Evolutionary conservation across 441 rosid species (phyloP).

Genomic region (Corymbia calophylla): DNA sequence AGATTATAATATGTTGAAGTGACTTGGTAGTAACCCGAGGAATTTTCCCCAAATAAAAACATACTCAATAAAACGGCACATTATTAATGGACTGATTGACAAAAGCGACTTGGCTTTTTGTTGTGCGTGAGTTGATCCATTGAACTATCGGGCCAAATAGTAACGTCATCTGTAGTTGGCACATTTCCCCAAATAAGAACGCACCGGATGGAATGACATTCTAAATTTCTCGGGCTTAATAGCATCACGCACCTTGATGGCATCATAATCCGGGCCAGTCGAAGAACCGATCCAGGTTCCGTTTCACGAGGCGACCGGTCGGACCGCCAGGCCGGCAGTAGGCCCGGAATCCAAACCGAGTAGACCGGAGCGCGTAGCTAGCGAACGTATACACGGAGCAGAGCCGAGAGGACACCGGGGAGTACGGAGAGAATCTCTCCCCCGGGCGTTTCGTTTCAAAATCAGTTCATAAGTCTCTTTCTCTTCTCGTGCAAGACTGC

Average conservation of each 20-base stretch:
- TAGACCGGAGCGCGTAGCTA: not conserved
- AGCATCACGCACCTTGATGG: too few species aligned
- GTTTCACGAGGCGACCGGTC: not conserved
- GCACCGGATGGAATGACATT: too few species aligned
- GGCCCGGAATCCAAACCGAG: not conserved
- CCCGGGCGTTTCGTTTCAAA: not conserved
- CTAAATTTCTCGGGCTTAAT: too few species aligned
- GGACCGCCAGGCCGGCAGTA: not conserved
- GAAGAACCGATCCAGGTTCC: too few species aligned
- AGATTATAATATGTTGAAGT: accelerated
- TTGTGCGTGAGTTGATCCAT: too few species aligned
- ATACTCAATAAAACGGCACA: accelerated
- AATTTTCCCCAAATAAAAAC: accelerated
- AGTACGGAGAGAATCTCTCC: not conserved
- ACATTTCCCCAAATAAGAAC: too few species aligned
- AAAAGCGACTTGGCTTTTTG: too few species aligned
- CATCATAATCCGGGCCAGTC: too few species aligned
- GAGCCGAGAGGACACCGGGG: not conserved
- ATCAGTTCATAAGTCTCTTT: not conserved
- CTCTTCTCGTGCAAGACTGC: not conserved
- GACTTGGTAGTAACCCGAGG: accelerated
- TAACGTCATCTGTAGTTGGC: too few species aligned
- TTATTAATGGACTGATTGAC: not conserved
- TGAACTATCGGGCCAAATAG: too few species aligned
- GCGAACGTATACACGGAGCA: accelerated